Evolutionary conservation across 768 basidiomycete genomes (phyloP).

Genomic region (Rhizopogon vinicolor): DNA sequence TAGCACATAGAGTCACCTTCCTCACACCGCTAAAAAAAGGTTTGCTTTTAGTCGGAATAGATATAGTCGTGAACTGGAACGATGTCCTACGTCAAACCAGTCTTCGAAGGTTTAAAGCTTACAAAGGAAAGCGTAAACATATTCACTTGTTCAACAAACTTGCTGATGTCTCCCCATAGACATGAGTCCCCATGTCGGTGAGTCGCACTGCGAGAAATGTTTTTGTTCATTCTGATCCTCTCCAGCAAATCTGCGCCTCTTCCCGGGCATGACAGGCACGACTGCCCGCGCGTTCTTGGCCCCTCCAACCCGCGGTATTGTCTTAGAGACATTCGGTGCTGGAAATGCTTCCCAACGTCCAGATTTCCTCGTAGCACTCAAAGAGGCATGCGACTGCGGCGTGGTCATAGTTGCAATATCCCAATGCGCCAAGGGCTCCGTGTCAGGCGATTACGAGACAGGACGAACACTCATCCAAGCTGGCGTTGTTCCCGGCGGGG

Average conservation of each 20-base stretch:
- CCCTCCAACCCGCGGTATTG: constrained; percentile 73
- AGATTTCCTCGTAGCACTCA: constrained; percentile 72
- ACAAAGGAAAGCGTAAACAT: constrained; percentile 52
- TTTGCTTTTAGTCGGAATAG: constrained; percentile 67
- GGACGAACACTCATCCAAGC: constrained; percentile 62
- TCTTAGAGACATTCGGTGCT: constrained; percentile 89
- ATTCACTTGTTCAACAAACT: not conserved
- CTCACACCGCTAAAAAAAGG: constrained; percentile 1
- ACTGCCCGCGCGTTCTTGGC: constrained; percentile 74
- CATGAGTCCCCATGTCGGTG: constrained; percentile 80
- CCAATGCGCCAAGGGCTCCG: constrained; percentile 84
- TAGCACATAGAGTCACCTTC: not conserved
- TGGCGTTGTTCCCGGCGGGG: constrained; percentile 82
- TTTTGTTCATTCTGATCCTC: constrained; percentile 12
- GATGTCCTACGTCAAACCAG: constrained; percentile 81
- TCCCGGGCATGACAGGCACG: constrained; percentile 77
- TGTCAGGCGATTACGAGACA: constrained; percentile 80
- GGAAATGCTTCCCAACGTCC: constrained; percentile 86
- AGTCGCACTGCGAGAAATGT: constrained; percentile 17
- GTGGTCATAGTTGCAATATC: constrained; percentile 89
- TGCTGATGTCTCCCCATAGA: constrained; percentile 36
- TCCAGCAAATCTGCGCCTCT: constrained; percentile 77
- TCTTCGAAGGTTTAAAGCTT: constrained; percentile 71
- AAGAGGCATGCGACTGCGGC: constrained; percentile 77
- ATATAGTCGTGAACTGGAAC: constrained; percentile 87